phyloP scores from a whole-genome alignment of 2,329 filamentous ascomycete genomes.

The Hansfordia pulvinata region DNA sequence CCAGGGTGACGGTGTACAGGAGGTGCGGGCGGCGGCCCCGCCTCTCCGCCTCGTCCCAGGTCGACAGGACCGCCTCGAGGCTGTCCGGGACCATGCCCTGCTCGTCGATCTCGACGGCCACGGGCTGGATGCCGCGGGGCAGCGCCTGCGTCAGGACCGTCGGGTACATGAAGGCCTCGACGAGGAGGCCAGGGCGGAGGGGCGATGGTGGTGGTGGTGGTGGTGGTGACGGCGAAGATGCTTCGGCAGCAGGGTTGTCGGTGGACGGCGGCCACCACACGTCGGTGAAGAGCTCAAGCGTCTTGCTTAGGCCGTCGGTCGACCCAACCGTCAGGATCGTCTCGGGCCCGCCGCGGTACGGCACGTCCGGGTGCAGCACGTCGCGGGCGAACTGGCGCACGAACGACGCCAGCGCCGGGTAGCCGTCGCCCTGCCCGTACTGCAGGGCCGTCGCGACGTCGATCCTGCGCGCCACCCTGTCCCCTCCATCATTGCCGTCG shows the following conservation, averaged over 20 bases:
- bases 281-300: slow-evolving; percentile 61
- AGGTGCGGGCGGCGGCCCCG: slow-evolving; percentile 68
- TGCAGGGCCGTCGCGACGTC: slow-evolving; percentile 74
- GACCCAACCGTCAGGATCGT: slow-evolving; percentile 69
- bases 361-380: slow-evolving; percentile 67
- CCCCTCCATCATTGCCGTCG: no score
- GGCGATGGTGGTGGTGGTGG: no score
- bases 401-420: slow-evolving; percentile 66
- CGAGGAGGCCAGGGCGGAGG: slow-evolving; percentile 63
- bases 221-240: no score
- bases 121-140: slow-evolving; percentile 60
- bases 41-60: slow-evolving; percentile 58
- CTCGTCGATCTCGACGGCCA: slow-evolving; percentile 61
- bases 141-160: slow-evolving; percentile 55
- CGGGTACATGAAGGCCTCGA: slow-evolving; percentile 71
- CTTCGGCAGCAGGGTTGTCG: no score
- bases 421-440: slow-evolving; percentile 74
- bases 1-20: slow-evolving; percentile 49
- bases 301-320: slow-evolving; percentile 76
- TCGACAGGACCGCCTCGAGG: slow-evolving; percentile 62
- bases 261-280: slow-evolving; percentile 59
- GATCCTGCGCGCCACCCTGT: no score
- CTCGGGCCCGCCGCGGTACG: slow-evolving; percentile 64
- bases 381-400: slow-evolving; percentile 65
- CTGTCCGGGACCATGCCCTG: slow-evolving; percentile 72